Evolutionary conservation across 2,329 filamentous ascomycete genomes (phyloP).

Genomic region (Thielaviopsis cerberus): DNA sequence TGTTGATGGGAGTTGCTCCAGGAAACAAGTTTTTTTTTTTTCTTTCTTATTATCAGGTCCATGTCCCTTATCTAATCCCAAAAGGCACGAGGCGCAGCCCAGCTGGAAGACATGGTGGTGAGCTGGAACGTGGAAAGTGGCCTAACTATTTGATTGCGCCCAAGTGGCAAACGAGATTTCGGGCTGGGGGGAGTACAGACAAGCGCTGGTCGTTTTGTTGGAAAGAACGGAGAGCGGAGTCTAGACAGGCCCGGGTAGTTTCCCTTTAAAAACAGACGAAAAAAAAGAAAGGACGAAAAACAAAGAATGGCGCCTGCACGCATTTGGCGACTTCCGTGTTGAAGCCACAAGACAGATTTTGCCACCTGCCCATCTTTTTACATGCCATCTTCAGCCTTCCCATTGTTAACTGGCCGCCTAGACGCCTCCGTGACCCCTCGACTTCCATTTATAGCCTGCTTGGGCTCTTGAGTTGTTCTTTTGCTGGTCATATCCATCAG

Average conservation of each 20-base stretch:
- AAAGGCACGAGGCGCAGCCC: neutral
- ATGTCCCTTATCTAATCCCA: too few species aligned
- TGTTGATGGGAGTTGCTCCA: neutral
- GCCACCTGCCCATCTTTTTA: neutral
- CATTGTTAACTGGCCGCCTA: too few species aligned
- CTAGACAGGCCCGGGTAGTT: neutral
- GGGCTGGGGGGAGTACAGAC: neutral
- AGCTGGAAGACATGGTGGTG: too few species aligned
- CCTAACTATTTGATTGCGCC: neutral
- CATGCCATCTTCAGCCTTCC: too few species aligned
- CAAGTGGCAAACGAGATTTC: neutral
- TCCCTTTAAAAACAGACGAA: too few species aligned
- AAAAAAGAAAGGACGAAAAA: neutral
- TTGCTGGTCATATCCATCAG: too few species aligned
- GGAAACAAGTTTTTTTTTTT: too few species aligned
- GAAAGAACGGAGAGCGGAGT: neutral
- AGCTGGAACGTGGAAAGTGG: too few species aligned
- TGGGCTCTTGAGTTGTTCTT: neutral
- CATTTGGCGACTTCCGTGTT: neutral
- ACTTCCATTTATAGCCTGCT: neutral
- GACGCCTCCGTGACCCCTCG: too few species aligned
- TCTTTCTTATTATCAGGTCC: too few species aligned
- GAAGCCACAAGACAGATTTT: neutral
- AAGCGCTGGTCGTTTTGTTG: neutral
- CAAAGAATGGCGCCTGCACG: neutral